Percentiles rank a stretch among this genome's conserved stretches.
These are phyloP conservation scores for Debaryomycetaceae sp. DNA, from an alignment of 1,139 yeast genomes.

Conservation along the genomic window DNA sequence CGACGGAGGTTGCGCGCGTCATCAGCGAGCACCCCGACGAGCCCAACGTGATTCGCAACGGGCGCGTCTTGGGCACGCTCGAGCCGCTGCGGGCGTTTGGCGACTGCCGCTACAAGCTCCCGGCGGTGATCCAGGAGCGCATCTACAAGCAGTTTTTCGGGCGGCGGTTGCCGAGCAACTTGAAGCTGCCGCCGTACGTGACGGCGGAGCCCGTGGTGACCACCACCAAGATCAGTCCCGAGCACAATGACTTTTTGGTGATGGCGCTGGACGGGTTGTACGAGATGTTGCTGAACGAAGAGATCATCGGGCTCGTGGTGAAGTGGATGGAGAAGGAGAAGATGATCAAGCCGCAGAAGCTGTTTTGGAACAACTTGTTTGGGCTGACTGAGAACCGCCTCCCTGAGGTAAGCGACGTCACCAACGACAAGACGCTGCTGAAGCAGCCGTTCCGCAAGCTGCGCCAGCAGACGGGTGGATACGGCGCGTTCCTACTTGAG, in stretches of 20 bases:
- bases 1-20: constrained; percentile 80
- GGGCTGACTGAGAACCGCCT: constrained; percentile 48
- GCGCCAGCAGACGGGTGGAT: constrained; percentile 31
- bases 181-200: constrained; percentile 91
- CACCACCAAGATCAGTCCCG: constrained; percentile 69
- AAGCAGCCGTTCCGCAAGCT: constrained; percentile 44
- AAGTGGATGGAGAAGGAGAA: constrained; percentile 87
- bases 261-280: constrained; percentile 93
- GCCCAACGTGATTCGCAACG: constrained; percentile 75
- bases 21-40: constrained; percentile 90
- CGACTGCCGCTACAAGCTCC: constrained; percentile 87
- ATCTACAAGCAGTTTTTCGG: constrained; percentile 80
- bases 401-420: constrained; percentile 60
- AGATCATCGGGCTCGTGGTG: constrained; percentile 86
- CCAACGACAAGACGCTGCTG: constrained; percentile 44
- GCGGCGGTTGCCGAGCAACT: constrained; percentile 70
- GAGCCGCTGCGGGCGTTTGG: constrained; percentile 98
- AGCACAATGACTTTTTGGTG: constrained; percentile 78
- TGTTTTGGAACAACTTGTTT: constrained; percentile 42
- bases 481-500: constrained; percentile 48
- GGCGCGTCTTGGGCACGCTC: constrained; percentile 88
- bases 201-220: constrained; percentile 95
- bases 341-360: constrained; percentile 52
- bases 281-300: constrained; percentile 89
- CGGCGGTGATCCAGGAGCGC: constrained; percentile 66